Evolutionary conservation across 495 filamentous ascomycete genomes (phyloP).

Genomic region (Chaetomium fimeti): DNA sequence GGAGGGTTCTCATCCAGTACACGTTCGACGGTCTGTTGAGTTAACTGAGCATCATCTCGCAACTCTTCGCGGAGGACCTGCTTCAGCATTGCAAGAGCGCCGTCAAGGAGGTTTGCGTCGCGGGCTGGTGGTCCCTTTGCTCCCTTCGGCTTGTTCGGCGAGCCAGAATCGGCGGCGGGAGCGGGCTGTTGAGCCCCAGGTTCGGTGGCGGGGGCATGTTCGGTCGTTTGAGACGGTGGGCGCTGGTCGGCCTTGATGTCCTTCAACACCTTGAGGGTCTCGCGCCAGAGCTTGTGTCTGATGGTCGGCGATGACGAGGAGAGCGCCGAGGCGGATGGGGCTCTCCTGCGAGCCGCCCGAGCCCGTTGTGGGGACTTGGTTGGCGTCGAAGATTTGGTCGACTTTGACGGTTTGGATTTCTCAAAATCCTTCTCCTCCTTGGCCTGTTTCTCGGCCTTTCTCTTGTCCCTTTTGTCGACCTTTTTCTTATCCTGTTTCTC

Average conservation of each 20-base stretch:
- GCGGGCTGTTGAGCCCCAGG: not conserved
- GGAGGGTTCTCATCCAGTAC: not conserved
- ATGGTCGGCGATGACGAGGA: not conserved
- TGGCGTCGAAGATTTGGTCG: not conserved
- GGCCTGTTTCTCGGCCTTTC: not conserved
- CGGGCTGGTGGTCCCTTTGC: not conserved
- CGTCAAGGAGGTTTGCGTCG: not conserved
- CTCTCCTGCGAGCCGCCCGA: not conserved
- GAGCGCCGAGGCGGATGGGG: not conserved
- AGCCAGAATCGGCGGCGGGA: not conserved
- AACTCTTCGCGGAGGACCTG: constrained; percentile 7
- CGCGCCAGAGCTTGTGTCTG: constrained; percentile 17
- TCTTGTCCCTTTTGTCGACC: no score
- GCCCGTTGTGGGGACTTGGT: not conserved
- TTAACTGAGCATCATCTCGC: not conserved
- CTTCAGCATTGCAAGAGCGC: constrained; percentile 8
- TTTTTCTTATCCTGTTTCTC: no score
- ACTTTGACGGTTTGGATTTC: not conserved
- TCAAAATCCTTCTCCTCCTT: not conserved
- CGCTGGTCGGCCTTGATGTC: constrained; percentile 9
- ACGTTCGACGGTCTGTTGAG: not conserved
- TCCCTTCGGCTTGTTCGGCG: not conserved
- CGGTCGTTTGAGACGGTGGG: not conserved
- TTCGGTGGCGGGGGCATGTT: not conserved
- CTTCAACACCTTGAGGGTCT: constrained; percentile 20